A percentile compares a stretch with the other conserved stretches of the same genome.
phyloP scores from a whole-genome alignment of 345 rosid species.

The Populus pruinosa region DNA sequence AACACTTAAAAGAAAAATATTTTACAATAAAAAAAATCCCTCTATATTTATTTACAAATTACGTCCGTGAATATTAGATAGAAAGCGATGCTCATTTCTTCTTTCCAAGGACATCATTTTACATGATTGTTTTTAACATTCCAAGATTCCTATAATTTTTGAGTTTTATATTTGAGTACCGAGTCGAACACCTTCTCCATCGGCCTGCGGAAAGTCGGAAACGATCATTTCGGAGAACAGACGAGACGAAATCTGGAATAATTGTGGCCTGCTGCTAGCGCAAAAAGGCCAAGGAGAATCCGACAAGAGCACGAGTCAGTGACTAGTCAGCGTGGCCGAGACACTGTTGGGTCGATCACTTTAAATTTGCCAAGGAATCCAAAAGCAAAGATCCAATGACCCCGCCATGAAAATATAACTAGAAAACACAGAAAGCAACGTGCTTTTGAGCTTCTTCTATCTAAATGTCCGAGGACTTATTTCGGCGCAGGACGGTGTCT shows the following conservation, averaged over 20 bases:
- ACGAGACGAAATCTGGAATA: not conserved
- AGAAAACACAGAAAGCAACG: not conserved
- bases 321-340: not conserved
- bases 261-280: not conserved
- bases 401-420: not conserved
- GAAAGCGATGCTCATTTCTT: no score
- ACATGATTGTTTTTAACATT: no score
- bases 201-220: no score
- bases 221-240: not conserved
- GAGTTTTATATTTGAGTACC: no score
- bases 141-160: no score
- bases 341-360: not conserved
- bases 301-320: not conserved
- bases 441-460: not conserved
- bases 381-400: not conserved
- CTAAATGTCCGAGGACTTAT: not conserved
- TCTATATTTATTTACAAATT: no score
- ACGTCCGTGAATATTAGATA: no score
- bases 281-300: not conserved
- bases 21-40: no score
- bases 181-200: no score
- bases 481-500: not conserved
- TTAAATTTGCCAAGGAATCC: not conserved
- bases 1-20: no score
- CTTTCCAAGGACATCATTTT: no score